phyloP scores from a whole-genome alignment of 2,329 filamentous ascomycete species.

The Samsoniella hepiali region DNA sequence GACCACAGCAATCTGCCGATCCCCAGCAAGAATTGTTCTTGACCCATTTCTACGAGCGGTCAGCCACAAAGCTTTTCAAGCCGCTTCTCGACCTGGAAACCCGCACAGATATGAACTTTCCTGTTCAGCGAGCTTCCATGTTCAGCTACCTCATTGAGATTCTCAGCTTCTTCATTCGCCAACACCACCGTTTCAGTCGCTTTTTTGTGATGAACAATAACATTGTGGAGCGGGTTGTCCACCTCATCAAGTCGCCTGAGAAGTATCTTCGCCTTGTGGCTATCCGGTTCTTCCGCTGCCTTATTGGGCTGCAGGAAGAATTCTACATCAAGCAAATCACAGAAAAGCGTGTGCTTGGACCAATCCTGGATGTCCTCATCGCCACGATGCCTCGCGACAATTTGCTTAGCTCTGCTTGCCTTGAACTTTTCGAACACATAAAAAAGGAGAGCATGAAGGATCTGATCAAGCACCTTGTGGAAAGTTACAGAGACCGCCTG shows the following conservation, averaged over 20 bases:
- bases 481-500: constrained; percentile 76
- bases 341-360: constrained; percentile 75
- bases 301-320: constrained; percentile 82
- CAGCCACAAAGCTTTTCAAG: constrained; percentile 79
- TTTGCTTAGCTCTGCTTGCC: constrained; percentile 84
- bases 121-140: constrained; percentile 81
- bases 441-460: constrained; percentile 78
- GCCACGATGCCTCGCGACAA: constrained; percentile 90
- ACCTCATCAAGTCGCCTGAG: constrained; percentile 77
- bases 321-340: constrained; percentile 86
- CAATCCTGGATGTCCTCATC: constrained; percentile 79
- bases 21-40: constrained; percentile 84
- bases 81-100: constrained; percentile 78
- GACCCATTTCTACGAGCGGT: constrained; percentile 83
- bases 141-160: constrained; percentile 91
- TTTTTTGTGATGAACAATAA: constrained; percentile 81
- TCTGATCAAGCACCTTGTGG: constrained; percentile 78
- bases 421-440: constrained; percentile 92
- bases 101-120: constrained; percentile 65
- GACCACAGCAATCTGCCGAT: constrained; percentile 51
- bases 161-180: constrained; percentile 87
- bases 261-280: constrained; percentile 91
- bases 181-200: constrained; percentile 82
- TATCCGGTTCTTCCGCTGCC: constrained; percentile 87
- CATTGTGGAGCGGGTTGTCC: constrained; percentile 73